These are phyloP conservation scores for Mercurialis annua DNA, from an alignment of 345 rosid species.

Conservation along the genomic window DNA sequence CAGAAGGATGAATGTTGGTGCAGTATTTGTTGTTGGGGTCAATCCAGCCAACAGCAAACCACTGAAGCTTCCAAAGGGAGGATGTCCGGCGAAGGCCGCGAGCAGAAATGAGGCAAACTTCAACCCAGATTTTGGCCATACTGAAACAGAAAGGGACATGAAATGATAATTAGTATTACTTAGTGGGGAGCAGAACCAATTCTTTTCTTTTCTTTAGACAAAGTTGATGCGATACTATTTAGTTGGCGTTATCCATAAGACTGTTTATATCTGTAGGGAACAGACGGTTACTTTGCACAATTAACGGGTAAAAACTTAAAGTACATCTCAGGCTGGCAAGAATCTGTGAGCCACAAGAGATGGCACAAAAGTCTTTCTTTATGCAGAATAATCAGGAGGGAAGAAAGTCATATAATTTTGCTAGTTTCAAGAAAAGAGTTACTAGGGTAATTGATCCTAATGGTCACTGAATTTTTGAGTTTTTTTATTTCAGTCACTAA, in stretches of 20 bases:
- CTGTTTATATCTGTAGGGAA: conserved; percentile 24
- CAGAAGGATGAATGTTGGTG: conserved; percentile 67
- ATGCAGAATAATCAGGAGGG: not conserved
- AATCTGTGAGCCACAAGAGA: conserved; percentile 16
- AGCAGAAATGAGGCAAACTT: conserved; percentile 72
- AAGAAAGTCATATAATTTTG: no score
- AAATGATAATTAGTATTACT: not conserved
- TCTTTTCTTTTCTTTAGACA: conserved; percentile 10
- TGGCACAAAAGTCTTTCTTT: not conserved
- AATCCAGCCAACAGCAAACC: conserved; percentile 93
- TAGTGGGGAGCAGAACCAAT: not conserved
- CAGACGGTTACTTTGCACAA: conserved; percentile 6
- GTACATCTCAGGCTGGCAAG: conserved; percentile 31
- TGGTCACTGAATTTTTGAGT: no score
- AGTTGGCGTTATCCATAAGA: conserved; percentile 10
- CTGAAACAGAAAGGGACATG: not conserved
- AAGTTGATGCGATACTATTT: conserved; percentile 13
- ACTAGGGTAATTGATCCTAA: no score
- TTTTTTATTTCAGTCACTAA: no score
- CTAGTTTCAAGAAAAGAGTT: no score
- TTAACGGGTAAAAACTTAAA: conserved; percentile 12
- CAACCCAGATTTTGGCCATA: conserved; percentile 72
- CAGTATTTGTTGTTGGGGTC: conserved; percentile 83
- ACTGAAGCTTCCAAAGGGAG: conserved; percentile 78
- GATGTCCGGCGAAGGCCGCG: conserved; percentile 64